Conservation (phyloP, 1,139 yeast genomes). For the Debaryomyces sp. region DNA sequence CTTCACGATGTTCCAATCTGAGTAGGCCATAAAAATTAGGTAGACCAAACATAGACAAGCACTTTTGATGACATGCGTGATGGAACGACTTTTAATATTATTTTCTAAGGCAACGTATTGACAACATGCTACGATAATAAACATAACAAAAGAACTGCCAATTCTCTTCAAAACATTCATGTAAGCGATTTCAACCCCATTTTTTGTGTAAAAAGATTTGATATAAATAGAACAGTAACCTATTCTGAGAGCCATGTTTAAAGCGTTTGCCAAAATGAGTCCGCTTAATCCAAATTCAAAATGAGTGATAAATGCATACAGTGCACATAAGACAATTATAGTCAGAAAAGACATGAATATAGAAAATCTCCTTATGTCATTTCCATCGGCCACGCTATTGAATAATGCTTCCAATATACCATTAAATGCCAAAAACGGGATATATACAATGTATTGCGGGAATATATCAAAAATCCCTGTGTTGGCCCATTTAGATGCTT, state of each 20-base stretch:
- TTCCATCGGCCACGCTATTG: slow-evolving; percentile 75
- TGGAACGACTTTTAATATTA: slow-evolving; percentile 20
- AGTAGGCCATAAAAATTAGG: slow-evolving; percentile 33
- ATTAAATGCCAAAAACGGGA: slow-evolving; percentile 86
- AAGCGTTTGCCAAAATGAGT: slow-evolving; percentile 58
- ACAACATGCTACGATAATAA: slow-evolving; percentile 23
- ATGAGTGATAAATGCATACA: slow-evolving; percentile 48
- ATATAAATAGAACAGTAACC: slow-evolving; percentile 52
- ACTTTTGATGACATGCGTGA: slow-evolving; percentile 47
- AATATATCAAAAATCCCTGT: slow-evolving; percentile 61
- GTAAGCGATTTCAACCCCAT: slow-evolving; percentile 15
- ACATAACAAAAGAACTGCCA: slow-evolving; percentile 17
- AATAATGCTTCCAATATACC: slow-evolving; percentile 90
- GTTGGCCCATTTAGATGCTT: slow-evolving; percentile 52
- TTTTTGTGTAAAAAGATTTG: slow-evolving; percentile 30
- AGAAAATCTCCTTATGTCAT: slow-evolving; percentile 64
- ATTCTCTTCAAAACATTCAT: slow-evolving; percentile 9
- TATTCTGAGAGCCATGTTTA: slow-evolving; percentile 68
- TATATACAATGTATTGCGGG: slow-evolving; percentile 70
- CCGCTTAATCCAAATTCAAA: slow-evolving; percentile 57
- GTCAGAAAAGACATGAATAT: slow-evolving; percentile 63
- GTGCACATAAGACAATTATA: slow-evolving; percentile 46
- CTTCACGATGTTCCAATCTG: slow-evolving; percentile 37
- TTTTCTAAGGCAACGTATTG: slow-evolving; percentile 25
- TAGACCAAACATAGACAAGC: slow-evolving; percentile 37